Evolutionary conservation across 192 early-diverging fungal genomes (phyloP).

Genomic region (Podila epicladia): DNA sequence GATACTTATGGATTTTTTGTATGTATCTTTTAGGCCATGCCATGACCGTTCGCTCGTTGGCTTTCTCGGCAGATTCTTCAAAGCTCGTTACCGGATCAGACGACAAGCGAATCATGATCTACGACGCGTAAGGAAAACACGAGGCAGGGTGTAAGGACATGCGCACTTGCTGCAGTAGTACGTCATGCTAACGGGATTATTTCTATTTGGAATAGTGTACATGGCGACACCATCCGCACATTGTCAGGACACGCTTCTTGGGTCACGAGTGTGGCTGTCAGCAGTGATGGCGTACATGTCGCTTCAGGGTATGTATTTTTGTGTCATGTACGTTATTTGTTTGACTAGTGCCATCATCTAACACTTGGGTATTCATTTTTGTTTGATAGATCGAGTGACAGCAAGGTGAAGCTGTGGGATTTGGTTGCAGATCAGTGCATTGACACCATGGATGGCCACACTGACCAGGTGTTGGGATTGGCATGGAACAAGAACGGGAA

Average conservation of each 20-base stretch:
- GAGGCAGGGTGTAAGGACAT: not conserved
- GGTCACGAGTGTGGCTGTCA: conserved; percentile 78
- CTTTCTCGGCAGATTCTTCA: conserved; percentile 77
- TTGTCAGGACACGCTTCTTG: conserved; percentile 83
- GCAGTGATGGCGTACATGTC: conserved; percentile 71
- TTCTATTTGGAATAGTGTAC: conserved; percentile 69
- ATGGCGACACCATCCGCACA: conserved; percentile 77
- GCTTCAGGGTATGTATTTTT: conserved; percentile 57
- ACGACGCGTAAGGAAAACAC: conserved; percentile 37
- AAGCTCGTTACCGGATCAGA: conserved; percentile 81
- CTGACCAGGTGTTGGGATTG: conserved; percentile 87
- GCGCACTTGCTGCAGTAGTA: no score
- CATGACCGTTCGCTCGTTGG: conserved; percentile 76
- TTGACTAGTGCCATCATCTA: no score
- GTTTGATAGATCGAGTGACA: conserved; percentile 68
- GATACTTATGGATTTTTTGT: not conserved
- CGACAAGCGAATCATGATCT: conserved; percentile 76
- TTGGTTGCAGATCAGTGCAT: conserved; percentile 72
- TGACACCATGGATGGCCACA: conserved; percentile 81
- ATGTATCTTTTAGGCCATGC: conserved; percentile 68
- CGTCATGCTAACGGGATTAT: conserved; percentile 42
- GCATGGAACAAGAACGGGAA: conserved; percentile 82
- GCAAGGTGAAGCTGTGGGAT: conserved; percentile 88
- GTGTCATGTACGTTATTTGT: not conserved
- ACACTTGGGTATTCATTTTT: not conserved